Evolutionary conservation across 306 rosid genomes (phyloP), one percentile per base, ranked within the genome.

Genomic region (Lupinus albus): DNA sequence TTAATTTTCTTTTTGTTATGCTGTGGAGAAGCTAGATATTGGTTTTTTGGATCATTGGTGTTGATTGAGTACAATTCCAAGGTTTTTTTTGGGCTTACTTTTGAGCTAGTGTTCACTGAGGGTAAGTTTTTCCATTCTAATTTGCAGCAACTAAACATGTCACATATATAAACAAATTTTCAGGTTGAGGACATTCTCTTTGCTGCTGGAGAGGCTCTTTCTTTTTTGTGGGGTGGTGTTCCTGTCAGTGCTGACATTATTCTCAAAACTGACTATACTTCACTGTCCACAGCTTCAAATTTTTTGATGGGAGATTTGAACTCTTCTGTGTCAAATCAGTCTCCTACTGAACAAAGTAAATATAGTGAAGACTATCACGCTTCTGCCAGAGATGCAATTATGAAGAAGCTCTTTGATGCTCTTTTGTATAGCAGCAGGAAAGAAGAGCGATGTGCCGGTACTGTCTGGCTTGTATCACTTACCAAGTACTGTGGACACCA

Each of bases 361-460:
- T 69, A 67, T 51, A 52, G 63, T 70, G 88, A 81, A 75, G 89
- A 79, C 68, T 76, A 76, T 82, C 88, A 80, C 80, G 80, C 81
- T 71, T 30, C 57, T 41, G 78, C 83, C 62, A 88, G 93, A 87
- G 95, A 89, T 67, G 82, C 86, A 45, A 84, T 93, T 69, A 68
- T 81, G 70, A 88, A 78, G 81, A 93, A 86, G 83, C 91, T 93
- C 71, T 93, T 93, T 71, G 96, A 89, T 36, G 86, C 54, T 73
- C 95, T 93, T 73, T 77, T 93, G 64, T 93, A 84, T 83, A 93
- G 98, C 68, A 83, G 84, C 77, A 84, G 96, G 81, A 93, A 93
- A 83, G 98, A 93, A 79, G 98, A 93, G 74, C 87, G 98, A 58
- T 93, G 98, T 85, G 87, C 94, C 8, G 98, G 98, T 82, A 82